A percentile compares a stretch with the other conserved stretches of the same genome.
These are phyloP conservation scores for Mantamonas sphyraenae DNA, from an alignment of 78 protist species.

Conservation along the genomic window DNA sequence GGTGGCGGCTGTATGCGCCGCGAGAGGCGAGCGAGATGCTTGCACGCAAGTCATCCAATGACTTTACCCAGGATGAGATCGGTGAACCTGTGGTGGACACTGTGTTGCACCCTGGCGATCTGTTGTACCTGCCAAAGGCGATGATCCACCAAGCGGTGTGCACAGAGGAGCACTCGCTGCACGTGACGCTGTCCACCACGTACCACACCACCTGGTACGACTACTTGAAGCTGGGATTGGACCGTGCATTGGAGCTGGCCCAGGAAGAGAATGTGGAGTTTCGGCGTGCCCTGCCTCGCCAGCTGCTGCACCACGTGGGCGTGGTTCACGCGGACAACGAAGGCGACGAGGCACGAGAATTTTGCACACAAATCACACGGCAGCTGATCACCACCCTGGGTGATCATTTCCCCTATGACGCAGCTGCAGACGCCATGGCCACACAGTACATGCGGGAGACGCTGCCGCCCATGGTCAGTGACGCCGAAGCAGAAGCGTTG, in stretches of 20 bases:
- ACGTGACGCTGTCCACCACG: conserved; percentile 64
- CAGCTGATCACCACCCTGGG: conserved; percentile 28
- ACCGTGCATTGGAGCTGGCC: conserved; percentile 26
- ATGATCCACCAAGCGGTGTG: conserved; percentile 67
- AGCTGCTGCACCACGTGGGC: conserved; percentile 19
- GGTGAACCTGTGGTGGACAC: conserved; percentile 46
- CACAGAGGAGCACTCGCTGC: conserved; percentile 49
- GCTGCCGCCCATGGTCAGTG: conserved; percentile 17
- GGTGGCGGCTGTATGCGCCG: too few species aligned
- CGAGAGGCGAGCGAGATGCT: background rate
- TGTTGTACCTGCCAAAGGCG: conserved; percentile 84
- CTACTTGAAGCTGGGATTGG: conserved; percentile 30
- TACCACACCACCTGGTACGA: conserved; percentile 52
- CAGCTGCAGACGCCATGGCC: conserved; percentile 30
- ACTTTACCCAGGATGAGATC: conserved; percentile 54
- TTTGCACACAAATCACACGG: conserved; percentile 18
- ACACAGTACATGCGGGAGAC: conserved; percentile 12
- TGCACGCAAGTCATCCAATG: background rate
- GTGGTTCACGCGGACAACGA: conserved; percentile 31
- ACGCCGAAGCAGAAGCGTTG: conserved; percentile 8
- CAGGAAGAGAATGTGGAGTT: conserved; percentile 26
- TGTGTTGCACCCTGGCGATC: conserved; percentile 72
- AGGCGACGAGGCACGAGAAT: conserved; percentile 31
- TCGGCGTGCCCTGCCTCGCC: conserved; percentile 47
- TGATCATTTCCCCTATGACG: conserved; percentile 21